Percentiles rank a stretch among this genome's conserved stretches.
Conservation (phyloP, 2,329 filamentous ascomycete species). For the Sarocladium kiliense region DNA sequence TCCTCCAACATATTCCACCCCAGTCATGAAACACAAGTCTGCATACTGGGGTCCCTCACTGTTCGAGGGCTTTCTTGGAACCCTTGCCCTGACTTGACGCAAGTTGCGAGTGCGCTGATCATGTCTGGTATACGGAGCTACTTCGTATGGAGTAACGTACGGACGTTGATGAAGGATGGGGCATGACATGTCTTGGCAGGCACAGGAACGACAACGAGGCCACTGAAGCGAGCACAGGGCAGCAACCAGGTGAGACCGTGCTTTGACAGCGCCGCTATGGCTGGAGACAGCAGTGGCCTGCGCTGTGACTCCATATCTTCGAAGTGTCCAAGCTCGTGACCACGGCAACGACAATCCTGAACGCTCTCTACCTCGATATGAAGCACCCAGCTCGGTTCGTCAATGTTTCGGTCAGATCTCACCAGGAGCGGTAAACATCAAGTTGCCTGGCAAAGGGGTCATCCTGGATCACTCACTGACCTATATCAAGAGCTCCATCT, state of each 20-base stretch:
- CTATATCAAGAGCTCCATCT: too few species aligned
- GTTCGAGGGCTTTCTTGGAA: not conserved
- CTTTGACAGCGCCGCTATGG: not conserved
- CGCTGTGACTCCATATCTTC: not conserved
- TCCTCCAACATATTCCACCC: slow-evolving; percentile 1
- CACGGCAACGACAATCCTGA: not conserved
- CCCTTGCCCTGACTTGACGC: not conserved
- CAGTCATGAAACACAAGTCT: slow-evolving; percentile 7
- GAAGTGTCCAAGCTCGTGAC: not conserved
- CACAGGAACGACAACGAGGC: not conserved
- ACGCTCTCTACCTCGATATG: too few species aligned
- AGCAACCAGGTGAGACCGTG: too few species aligned
- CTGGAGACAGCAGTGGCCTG: too few species aligned
- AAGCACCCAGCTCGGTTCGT: too few species aligned
- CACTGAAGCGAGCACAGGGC: too few species aligned
- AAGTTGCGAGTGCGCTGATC: not conserved
- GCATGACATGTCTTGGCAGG: not conserved
- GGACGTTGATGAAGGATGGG: too few species aligned
- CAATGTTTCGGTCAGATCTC: too few species aligned
- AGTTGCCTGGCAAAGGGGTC: too few species aligned
- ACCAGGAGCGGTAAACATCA: too few species aligned
- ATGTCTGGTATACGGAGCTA: not conserved
- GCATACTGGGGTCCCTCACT: slow-evolving; percentile 2
- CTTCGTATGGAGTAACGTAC: too few species aligned
- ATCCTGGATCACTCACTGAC: too few species aligned